Evolutionary conservation across 176 grass and related monocot genomes (phyloP).

Genomic region (Leersia perrieri): DNA sequence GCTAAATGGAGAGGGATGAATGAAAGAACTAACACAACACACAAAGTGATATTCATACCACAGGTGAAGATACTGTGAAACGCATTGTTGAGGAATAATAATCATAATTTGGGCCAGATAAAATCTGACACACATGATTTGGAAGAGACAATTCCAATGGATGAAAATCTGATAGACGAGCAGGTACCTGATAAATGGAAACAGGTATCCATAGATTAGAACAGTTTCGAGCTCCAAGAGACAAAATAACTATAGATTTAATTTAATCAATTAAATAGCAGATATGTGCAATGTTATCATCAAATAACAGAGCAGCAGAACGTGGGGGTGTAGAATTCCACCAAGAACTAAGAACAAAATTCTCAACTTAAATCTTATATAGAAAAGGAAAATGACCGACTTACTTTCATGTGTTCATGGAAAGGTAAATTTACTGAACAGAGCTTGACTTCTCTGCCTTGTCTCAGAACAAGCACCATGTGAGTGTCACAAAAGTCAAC

Average conservation of each 20-base stretch:
- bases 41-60: slow-evolving; percentile 50
- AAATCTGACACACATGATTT: slow-evolving; percentile 80
- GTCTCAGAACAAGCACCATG: slow-evolving; percentile 78
- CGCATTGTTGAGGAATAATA: slow-evolving; percentile 83
- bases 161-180: slow-evolving; percentile 57
- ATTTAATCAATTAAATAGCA: slow-evolving; percentile 14
- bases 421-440: slow-evolving; percentile 75
- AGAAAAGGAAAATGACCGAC: slow-evolving; percentile 16
- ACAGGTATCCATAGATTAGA: not conserved
- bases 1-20: not conserved
- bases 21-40: slow-evolving; percentile 14
- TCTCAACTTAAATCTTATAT: not conserved
- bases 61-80: slow-evolving; percentile 89
- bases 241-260: not conserved
- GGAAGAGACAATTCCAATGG: slow-evolving; percentile 78
- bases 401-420: slow-evolving; percentile 56
- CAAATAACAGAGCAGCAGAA: not conserved
- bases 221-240: slow-evolving; percentile 5
- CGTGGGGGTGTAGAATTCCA: not conserved
- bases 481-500: slow-evolving; percentile 90
- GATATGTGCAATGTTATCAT: not conserved
- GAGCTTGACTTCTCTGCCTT: slow-evolving; percentile 62
- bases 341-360: slow-evolving; percentile 30
- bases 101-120: slow-evolving; percentile 85
- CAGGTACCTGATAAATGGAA: slow-evolving; percentile 58